Conservation (phyloP, 495 filamentous ascomycete genomes). For the Glutinoglossum americanum region DNA sequence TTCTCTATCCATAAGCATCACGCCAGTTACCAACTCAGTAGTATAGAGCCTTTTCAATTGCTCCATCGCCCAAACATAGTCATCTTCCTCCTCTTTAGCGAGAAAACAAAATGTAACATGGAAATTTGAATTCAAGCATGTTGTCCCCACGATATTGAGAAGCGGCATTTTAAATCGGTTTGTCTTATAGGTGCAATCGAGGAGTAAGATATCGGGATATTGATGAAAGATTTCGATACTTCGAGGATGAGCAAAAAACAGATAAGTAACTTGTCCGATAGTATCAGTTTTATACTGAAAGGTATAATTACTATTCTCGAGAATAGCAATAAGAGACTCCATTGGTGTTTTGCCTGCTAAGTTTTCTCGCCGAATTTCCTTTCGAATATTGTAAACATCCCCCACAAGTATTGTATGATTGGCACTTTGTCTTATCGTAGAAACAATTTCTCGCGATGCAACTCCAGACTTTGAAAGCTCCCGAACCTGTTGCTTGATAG, state of each 20-base stretch:
- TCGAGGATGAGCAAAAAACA: background rate
- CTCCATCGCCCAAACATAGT: background rate
- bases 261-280: background rate
- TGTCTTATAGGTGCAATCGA: background rate
- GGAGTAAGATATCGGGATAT: background rate
- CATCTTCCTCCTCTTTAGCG: background rate
- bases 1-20: background rate
- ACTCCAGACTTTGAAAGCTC: background rate
- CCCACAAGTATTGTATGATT: background rate
- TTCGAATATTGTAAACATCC: background rate
- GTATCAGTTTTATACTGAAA: background rate
- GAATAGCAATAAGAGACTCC: background rate
- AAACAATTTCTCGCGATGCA: background rate
- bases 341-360: background rate
- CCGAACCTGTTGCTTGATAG: background rate
- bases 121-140: background rate
- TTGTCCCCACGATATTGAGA: background rate
- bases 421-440: background rate
- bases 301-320: background rate
- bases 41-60: background rate
- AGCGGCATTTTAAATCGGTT: background rate
- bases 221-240: background rate
- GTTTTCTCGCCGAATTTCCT: background rate
- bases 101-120: background rate
- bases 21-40: background rate